Evolutionary conservation across 2,329 filamentous ascomycete genomes (phyloP).

Genomic region (Aspergillus sp.): DNA sequence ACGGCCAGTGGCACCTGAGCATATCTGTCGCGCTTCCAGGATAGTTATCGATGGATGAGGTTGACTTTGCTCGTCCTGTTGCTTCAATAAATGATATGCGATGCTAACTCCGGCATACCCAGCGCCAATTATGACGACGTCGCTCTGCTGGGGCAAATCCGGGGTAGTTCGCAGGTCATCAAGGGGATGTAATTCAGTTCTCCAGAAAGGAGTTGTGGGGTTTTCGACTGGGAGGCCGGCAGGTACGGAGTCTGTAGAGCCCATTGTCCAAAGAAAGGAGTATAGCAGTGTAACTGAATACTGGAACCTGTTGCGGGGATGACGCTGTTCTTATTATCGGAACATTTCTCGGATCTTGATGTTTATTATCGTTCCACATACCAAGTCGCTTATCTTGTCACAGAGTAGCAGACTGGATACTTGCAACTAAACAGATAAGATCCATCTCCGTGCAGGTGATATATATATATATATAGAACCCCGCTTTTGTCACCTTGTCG

Average conservation of each 20-base stretch:
- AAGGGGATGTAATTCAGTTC: slow-evolving; percentile 11
- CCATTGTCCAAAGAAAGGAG: neutral
- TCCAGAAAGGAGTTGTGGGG: slow-evolving; percentile 11
- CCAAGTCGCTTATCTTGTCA: too few relatives aligned
- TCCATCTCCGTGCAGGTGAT: too few relatives aligned
- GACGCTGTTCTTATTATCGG: too few relatives aligned
- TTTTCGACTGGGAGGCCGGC: neutral
- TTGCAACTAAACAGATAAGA: too few relatives aligned
- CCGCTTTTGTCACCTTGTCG: too few relatives aligned
- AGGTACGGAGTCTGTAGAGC: neutral
- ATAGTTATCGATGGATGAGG: slow-evolving; percentile 28
- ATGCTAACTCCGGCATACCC: slow-evolving; percentile 43
- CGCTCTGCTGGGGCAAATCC: slow-evolving; percentile 32
- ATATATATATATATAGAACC: too few relatives aligned
- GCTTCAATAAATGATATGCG: slow-evolving; percentile 37
- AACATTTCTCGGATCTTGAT: too few relatives aligned
- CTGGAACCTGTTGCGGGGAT: too few relatives aligned
- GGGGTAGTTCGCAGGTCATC: slow-evolving; percentile 15
- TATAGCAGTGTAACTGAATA: neutral
- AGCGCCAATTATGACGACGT: slow-evolving; percentile 44
- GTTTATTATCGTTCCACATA: too few relatives aligned
- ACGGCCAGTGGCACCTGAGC: slow-evolving; percentile 40
- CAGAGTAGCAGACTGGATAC: too few relatives aligned
- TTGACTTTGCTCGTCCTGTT: slow-evolving; percentile 9
- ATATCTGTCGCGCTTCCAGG: slow-evolving; percentile 36